A percentile compares a stretch with the other conserved stretches of the same genome.
Conservation (phyloP, 371 early-diverging fungal genomes). For the Nematocida ausubeli region DNA sequence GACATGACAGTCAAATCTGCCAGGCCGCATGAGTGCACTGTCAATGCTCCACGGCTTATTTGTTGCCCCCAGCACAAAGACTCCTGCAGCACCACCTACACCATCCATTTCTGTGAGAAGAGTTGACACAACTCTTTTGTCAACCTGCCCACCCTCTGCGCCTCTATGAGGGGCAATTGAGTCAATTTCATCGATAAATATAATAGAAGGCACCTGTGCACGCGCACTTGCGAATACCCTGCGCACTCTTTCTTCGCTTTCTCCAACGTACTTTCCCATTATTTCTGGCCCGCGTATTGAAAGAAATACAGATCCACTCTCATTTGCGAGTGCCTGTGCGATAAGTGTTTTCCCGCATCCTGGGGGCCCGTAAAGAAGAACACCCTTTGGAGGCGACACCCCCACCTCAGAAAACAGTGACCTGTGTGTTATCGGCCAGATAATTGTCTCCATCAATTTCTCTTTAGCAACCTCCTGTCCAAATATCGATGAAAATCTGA, state of each 20-base stretch:
- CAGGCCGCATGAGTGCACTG: slow-evolving; percentile 84
- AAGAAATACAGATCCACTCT: slow-evolving; percentile 86
- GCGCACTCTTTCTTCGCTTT: slow-evolving; percentile 90
- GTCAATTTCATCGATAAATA: slow-evolving; percentile 98
- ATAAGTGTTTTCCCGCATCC: slow-evolving; percentile 92
- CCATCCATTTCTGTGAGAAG: slow-evolving; percentile 98
- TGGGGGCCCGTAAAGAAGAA: slow-evolving; percentile 90
- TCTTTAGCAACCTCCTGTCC: slow-evolving; percentile 59
- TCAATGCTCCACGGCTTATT: slow-evolving; percentile 75
- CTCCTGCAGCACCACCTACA: slow-evolving; percentile 77
- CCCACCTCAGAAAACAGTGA: slow-evolving; percentile 78
- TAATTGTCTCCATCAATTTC: slow-evolving; percentile 37
- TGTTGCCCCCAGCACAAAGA: slow-evolving; percentile 71
- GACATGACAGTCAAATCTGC: slow-evolving; percentile 95
- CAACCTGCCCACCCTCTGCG: slow-evolving; percentile 77
- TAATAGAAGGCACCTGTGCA: slow-evolving; percentile 90
- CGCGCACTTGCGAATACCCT: slow-evolving; percentile 90
- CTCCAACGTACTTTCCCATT: slow-evolving; percentile 91
- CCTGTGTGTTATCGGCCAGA: slow-evolving; percentile 68
- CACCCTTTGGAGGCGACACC: slow-evolving; percentile 86
- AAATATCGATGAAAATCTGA: slow-evolving; percentile 41
- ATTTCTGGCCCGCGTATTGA: slow-evolving; percentile 96
- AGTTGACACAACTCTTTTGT: slow-evolving; percentile 88
- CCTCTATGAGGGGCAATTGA: slow-evolving; percentile 96
- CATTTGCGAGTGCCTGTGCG: slow-evolving; percentile 92